A percentile compares a stretch with the other conserved stretches of the same genome.
These are phyloP conservation scores for Trifolium subterraneum DNA, from an alignment of 306 rosid genomes.

Conservation along the genomic window DNA sequence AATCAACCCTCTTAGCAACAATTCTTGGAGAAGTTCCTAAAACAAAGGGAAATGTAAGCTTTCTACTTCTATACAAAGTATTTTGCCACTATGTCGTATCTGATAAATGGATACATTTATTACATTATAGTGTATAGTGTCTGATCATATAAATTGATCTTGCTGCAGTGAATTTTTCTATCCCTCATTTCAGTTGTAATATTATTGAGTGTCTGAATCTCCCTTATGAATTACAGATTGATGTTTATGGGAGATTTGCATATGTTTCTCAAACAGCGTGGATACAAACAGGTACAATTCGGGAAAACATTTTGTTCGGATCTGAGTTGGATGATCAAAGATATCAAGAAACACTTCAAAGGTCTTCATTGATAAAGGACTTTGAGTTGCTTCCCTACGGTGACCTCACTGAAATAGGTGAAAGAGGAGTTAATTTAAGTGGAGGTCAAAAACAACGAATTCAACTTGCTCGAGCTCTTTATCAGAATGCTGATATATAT, in stretches of 20 bases:
- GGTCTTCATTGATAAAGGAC: constrained; percentile 59
- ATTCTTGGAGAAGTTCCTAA: constrained; percentile 14
- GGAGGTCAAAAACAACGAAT: constrained; percentile 95
- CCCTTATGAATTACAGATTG: constrained; percentile 36
- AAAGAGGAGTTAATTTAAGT: constrained; percentile 65
- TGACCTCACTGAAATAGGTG: constrained; percentile 62
- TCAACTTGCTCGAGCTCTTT: constrained; percentile 95
- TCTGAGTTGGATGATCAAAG: constrained; percentile 50
- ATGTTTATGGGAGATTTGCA: constrained; percentile 53
- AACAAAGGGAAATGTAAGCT: neutral
- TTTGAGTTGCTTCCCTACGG: constrained; percentile 63
- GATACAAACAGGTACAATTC: constrained; percentile 62
- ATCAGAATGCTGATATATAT: constrained; percentile 90
- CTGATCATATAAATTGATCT: no score
- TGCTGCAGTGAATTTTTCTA: neutral
- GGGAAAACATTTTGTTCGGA: constrained; percentile 60
- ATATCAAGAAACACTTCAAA: constrained; percentile 56
- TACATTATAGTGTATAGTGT: no score
- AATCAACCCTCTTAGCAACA: constrained; percentile 11
- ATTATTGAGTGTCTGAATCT: neutral
- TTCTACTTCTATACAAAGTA: neutral
- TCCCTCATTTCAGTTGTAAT: no score
- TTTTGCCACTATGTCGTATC: no score
- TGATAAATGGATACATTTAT: no score
- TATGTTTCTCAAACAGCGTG: constrained; percentile 71